Evolutionary conservation across 2,329 filamentous ascomycete genomes (phyloP), one percentile per base, ranked within the genome.

Genomic region (Hymenoscyphus linearis): DNA sequence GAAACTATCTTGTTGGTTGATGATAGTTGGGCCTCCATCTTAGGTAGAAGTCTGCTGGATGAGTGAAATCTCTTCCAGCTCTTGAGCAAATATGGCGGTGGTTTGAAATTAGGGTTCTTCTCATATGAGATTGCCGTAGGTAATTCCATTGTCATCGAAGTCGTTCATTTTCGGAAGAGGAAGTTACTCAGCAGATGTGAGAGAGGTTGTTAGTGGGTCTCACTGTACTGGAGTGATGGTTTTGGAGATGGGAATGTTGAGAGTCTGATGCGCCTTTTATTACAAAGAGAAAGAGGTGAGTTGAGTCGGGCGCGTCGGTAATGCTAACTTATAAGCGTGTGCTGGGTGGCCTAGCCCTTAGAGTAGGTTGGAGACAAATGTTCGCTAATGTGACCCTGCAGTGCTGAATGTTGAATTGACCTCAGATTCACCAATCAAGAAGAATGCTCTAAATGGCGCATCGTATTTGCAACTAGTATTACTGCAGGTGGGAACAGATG

Each of bases 101-200:
- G 31, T 31, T 22, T 47, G 40, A 12, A 18, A 47, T 47, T 47
- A 10, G 40, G 22, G 2, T 47, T 22, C 22, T 47, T 47, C 22
- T 3, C 37, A 59, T 35, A 34, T 34, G 16, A n/a, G 13, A 54
- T 25, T 36, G 54, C 54, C 36, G 31, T 22, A 36, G 16, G n/a
- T 55, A 18, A 40, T n/a, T 22, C 22, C 40, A 47, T 47, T 18
- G 22, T 47, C 14, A 22, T 18, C n/a, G 52, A 52, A 57, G 59
- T 59, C n/a, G 52, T 53, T 62, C 60, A 62, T 62, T 27, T 44
- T 52, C 31, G 26, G 44, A 34, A 47, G 22, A 16, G 18, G 40
- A 47, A 47, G 40, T 47, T 7, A n/a, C 40, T 16, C n/a, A 22
- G 40, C 40, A 44, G 40, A 44, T 16, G 37, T 47, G 40, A 47